Conservation (phyloP, 352 stramenopile species). For the Stephanocyclus meneghinianus region DNA sequence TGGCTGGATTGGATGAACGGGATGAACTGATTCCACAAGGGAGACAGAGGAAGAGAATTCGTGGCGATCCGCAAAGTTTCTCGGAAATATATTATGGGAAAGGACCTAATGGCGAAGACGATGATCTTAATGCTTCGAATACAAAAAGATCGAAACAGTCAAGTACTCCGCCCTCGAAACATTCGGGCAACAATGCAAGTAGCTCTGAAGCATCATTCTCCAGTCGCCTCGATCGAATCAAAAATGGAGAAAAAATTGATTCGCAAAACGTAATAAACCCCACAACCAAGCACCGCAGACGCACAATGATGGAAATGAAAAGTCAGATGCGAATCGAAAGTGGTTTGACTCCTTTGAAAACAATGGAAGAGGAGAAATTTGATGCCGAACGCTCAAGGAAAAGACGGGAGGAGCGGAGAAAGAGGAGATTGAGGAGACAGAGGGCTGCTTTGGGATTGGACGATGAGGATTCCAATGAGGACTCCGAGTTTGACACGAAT, state of each 20-base stretch:
- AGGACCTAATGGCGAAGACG: not conserved
- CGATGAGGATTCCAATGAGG: slow-evolving; percentile 6
- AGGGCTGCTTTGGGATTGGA: slow-evolving; percentile 28
- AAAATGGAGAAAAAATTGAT: slow-evolving; percentile 48
- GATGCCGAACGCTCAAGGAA: slow-evolving; percentile 37
- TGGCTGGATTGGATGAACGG: slow-evolving; percentile 33
- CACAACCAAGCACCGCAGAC: not conserved
- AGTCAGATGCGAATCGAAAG: slow-evolving; percentile 39
- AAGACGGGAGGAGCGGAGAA: slow-evolving; percentile 39
- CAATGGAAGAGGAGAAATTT: slow-evolving; percentile 46
- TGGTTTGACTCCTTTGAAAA: slow-evolving; percentile 46
- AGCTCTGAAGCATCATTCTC: slow-evolving; percentile 11
- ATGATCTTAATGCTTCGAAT: slow-evolving; percentile 2
- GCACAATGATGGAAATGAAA: slow-evolving; percentile 56
- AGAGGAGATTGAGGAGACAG: slow-evolving; percentile 25
- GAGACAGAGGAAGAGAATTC: slow-evolving; percentile 10
- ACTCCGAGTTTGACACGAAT: slow-evolving; percentile 19
- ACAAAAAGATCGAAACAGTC: slow-evolving; percentile 13
- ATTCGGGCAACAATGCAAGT: slow-evolving; percentile 7
- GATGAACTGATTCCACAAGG: slow-evolving; percentile 41
- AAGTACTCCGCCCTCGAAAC: not conserved
- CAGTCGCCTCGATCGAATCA: slow-evolving; percentile 51
- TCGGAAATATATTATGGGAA: slow-evolving; percentile 42
- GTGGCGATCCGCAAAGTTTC: not conserved
- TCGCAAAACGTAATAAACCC: not conserved